Conservation (phyloP, 306 rosid genomes). For the Crotalaria pallida region DNA sequence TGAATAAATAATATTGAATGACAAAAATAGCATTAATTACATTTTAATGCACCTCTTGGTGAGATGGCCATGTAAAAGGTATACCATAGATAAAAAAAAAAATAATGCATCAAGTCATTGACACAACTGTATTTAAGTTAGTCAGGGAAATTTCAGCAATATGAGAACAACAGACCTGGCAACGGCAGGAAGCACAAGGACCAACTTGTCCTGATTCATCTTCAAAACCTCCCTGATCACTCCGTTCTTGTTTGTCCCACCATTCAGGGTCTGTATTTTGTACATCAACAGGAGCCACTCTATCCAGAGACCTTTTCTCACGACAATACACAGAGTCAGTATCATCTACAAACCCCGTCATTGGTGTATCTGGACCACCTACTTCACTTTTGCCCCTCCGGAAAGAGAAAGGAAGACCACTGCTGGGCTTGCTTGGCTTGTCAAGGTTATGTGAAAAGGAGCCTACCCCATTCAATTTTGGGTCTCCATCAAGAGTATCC, state of each 20-base stretch:
- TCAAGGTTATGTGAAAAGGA: conserved; percentile 24
- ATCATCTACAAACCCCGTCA: conserved; percentile 91
- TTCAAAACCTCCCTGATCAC: conserved; percentile 62
- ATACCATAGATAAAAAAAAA: conserved; percentile 11
- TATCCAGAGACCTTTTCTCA: conserved; percentile 18
- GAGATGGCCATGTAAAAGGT: conserved; percentile 7
- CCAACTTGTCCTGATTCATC: conserved; percentile 89
- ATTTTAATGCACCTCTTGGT: conserved; percentile 9
- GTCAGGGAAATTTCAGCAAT: neutral
- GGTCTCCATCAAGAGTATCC: conserved; percentile 40
- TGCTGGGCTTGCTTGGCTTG: conserved; percentile 26
- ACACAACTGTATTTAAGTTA: neutral
- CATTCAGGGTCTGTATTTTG: conserved; percentile 51
- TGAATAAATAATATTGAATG: neutral
- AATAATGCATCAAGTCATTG: neutral
- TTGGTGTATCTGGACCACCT: conserved; percentile 59
- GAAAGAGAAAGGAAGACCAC: conserved; percentile 38
- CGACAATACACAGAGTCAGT: conserved; percentile 37
- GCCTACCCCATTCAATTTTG: conserved; percentile 26
- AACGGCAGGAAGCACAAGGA: conserved; percentile 86
- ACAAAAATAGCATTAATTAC: neutral
- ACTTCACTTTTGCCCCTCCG: conserved; percentile 50
- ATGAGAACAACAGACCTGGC: conserved; percentile 57
- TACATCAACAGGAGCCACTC: conserved; percentile 24
- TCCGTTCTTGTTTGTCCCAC: conserved; percentile 97